Conservation (phyloP, 352 stramenopile species). For the Phytophthora crassamura region DNA sequence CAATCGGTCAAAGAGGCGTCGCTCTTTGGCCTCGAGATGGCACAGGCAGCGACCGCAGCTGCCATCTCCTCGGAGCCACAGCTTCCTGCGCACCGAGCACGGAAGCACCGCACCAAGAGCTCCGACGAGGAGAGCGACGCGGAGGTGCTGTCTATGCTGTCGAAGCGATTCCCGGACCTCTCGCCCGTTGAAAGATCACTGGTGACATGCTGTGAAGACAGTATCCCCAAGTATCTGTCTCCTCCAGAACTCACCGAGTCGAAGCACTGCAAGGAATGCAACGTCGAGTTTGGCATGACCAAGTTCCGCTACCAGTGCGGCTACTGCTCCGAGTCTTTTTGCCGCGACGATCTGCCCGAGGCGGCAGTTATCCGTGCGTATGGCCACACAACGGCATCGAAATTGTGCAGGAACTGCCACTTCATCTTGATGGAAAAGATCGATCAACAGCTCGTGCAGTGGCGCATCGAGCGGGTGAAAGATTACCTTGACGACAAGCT, state of each 20-base stretch:
- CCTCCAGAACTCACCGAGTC: slow-evolving; percentile 69
- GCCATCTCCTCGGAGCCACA: slow-evolving; percentile 62
- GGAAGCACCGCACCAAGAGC: slow-evolving; percentile 7
- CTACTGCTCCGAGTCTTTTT: slow-evolving; percentile 85
- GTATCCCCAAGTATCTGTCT: slow-evolving; percentile 49
- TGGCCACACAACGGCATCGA: slow-evolving; percentile 60
- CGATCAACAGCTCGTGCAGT: slow-evolving; percentile 80
- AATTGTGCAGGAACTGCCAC: slow-evolving; percentile 77
- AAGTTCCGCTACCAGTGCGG: slow-evolving; percentile 88
- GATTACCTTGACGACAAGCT: slow-evolving; percentile 77
- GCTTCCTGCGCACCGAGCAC: slow-evolving; percentile 24
- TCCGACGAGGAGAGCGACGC: slow-evolving; percentile 35
- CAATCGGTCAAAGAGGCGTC: slow-evolving; percentile 82
- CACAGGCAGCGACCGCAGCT: slow-evolving; percentile 66
- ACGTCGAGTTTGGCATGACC: slow-evolving; percentile 77
- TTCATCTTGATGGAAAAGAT: slow-evolving; percentile 79
- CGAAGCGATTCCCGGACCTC: slow-evolving; percentile 79
- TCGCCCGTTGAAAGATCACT: slow-evolving; percentile 74
- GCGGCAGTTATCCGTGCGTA: slow-evolving; percentile 70
- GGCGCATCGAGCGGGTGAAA: slow-evolving; percentile 79
- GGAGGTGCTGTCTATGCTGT: slow-evolving; percentile 72
- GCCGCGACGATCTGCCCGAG: slow-evolving; percentile 71
- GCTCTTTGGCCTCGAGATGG: slow-evolving; percentile 77
- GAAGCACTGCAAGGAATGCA: slow-evolving; percentile 76
- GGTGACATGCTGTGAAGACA: slow-evolving; percentile 72